Evolutionary conservation across 2,329 filamentous ascomycete genomes (phyloP), one percentile per base, ranked within the genome.

Genomic region (Didymosphaeria variabile): DNA sequence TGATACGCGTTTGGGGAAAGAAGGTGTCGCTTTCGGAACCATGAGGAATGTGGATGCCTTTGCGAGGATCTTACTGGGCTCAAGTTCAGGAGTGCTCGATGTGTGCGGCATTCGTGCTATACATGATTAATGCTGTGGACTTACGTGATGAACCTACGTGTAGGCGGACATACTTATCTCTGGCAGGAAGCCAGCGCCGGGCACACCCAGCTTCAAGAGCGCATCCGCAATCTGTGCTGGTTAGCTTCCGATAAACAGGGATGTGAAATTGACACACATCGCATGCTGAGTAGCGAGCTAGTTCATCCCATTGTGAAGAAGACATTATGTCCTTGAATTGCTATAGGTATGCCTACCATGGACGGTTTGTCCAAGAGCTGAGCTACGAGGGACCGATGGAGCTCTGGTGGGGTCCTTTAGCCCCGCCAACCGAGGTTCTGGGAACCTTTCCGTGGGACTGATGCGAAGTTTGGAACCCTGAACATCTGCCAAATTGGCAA

Each of bases 181-280:
- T 40, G 87, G 81, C 40, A 93, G 79, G 72, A 88, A 89, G 57
- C 91, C 91, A 29, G 88, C 89, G 50, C 86, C 84, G 12, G 88
- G 83, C 9, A 89, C 85, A 61, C 89, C 85, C 51, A 93, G 83
- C 71, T 90, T 91, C 58, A 92, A 83, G 1, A 93, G 84, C 6
- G 90, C 90, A 75, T 93, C 91, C 12, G 90, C 91, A 19, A 74
- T 66, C 69, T 73, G 50, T n/a, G 55, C 36, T 19, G 36, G 13
- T 73, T 57, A 74, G 70, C 56, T 50, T 53, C 19, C 29, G 38
- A 23, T 40, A 26, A 42, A 3, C n/a, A 42, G 5, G 8, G 4
- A 50, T 26, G 2, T 15, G n/a, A 19, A n/a, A 19, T 10, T 2
- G 26, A 34, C 72, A 51, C 64, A 77, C 75, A 61, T 77, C 75